Evolutionary conservation across 2,329 filamentous ascomycete species (phyloP), one percentile per base, ranked within the genome.

Genomic region (Colletotrichum filicis): DNA sequence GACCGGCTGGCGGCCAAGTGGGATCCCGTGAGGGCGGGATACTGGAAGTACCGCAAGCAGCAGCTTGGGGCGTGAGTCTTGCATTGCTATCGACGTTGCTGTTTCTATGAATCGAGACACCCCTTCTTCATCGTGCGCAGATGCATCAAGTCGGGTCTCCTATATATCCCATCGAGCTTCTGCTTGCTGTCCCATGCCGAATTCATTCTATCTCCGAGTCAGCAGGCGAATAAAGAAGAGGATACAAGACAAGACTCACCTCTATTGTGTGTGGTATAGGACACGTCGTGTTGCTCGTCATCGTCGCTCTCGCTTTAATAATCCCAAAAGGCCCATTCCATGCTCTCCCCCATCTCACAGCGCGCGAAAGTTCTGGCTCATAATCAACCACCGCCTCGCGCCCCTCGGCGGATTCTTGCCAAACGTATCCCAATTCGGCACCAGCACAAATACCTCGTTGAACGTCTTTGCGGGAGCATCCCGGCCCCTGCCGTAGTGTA

Each of bases 21-120:
- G 89, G 97, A 99, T 87, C 94, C 94, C 7, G 93, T 99, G 73
- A 88, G 97, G 71, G 92, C 92, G 76, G 96, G 95, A 75, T 99
- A 98, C 83, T 99, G 97, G 97, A 92, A 94, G 78, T 98, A 84
- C 62, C 78, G 83, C 32, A 76, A 79, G 19, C 75, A 77, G 49
- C 77, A 82, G 73, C 57, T 75, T 32, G 35, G 37, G 49, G 32
- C 64, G 55, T 66, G 26, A 42, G n/a, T 42, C 4, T 19, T 42
- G 6, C 24, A 16, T 22, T 28, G 61, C 35, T 57, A 57, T 22
- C 19, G 16, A 57, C 7, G 19, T 32, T 61, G 42, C 19, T 49
- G 8, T 49, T 11, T 49, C 42, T 49, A 49, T 49, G 19, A 49
- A 49, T 49, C 19, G 42, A n/a, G 42, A 49, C 42, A 49, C 19